These are phyloP conservation scores for Triticum aestivum DNA, from an alignment of 176 grass and related monocot species.

Conservation along the genomic window DNA sequence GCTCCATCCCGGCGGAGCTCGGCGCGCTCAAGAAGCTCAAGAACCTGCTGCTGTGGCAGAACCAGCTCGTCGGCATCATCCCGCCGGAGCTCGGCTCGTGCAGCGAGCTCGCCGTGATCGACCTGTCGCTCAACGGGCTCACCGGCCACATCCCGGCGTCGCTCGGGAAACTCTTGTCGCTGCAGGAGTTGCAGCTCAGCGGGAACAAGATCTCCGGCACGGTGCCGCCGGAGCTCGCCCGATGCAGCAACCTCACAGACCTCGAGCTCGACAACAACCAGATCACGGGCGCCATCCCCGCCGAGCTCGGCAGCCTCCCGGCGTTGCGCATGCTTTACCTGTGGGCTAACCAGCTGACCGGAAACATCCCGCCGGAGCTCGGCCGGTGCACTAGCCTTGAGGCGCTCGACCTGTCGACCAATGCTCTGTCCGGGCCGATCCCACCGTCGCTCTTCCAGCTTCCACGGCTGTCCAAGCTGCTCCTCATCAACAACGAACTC, in stretches of 20 bases:
- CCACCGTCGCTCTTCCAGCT: constrained; percentile 46
- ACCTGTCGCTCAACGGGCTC: constrained; percentile 68
- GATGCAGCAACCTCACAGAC: constrained; percentile 71
- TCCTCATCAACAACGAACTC: constrained; percentile 59
- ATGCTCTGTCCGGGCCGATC: constrained; percentile 51
- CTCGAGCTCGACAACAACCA: constrained; percentile 86
- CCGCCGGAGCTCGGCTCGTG: constrained; percentile 67
- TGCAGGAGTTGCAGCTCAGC: constrained; percentile 77
- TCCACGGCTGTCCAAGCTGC: constrained; percentile 47
- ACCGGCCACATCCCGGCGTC: constrained; percentile 69
- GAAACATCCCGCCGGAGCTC: constrained; percentile 62
- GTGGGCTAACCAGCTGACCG: constrained; percentile 69
- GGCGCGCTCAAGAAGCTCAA: constrained; percentile 54
- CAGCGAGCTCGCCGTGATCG: constrained; percentile 46
- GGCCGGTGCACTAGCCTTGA: constrained; percentile 61
- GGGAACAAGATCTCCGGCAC: constrained; percentile 70
- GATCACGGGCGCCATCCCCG: constrained; percentile 59
- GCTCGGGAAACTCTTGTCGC: constrained; percentile 44
- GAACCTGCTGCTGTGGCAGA: constrained; percentile 77
- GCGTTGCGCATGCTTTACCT: constrained; percentile 69
- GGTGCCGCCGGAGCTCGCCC: constrained; percentile 60
- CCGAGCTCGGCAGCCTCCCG: constrained; percentile 37
- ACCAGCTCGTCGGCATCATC: constrained; percentile 71
- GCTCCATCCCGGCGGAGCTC: constrained; percentile 69
- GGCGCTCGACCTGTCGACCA: constrained; percentile 67